phyloP scores from a whole-genome alignment of 192 early-diverging fungal genomes.

The Gaertneriomyces semiglobifer region DNA sequence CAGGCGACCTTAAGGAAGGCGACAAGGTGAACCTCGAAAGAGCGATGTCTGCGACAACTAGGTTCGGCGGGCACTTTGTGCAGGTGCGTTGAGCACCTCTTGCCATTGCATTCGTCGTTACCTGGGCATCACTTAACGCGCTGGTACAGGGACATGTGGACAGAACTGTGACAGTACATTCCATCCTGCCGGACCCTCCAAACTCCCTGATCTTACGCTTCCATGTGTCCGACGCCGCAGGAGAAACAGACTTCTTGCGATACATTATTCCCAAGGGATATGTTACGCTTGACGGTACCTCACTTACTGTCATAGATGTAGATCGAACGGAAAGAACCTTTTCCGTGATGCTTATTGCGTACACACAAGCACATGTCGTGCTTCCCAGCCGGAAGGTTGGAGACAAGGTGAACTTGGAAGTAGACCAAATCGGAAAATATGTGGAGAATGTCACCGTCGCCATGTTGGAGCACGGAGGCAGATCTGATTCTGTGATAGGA shows the following conservation, averaged over 20 bases:
- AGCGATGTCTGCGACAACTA: constrained; percentile 78
- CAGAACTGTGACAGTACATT: constrained; percentile 70
- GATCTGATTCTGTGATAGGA: constrained; percentile 5
- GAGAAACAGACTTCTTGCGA: constrained; percentile 53
- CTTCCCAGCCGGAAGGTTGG: constrained; percentile 72
- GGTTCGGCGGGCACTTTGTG: constrained; percentile 97
- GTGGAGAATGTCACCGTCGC: constrained; percentile 68
- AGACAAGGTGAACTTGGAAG: constrained; percentile 87
- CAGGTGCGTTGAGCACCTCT: constrained; percentile 46
- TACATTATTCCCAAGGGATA: constrained; percentile 97
- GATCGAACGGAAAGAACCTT: constrained; percentile 72
- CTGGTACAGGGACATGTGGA: constrained; percentile 80
- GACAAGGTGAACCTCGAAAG: constrained; percentile 90
- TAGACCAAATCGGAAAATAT: constrained; percentile 97
- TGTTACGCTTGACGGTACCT: constrained; percentile 89
- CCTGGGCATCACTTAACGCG: not conserved
- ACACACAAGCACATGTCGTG: constrained; percentile 82
- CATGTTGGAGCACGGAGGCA: constrained; percentile 13
- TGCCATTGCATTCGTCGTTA: constrained; percentile 5
- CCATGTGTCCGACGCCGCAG: constrained; percentile 39
- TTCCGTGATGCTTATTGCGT: constrained; percentile 92
- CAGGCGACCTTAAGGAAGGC: constrained; percentile 71
- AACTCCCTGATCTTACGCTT: constrained; percentile 81
- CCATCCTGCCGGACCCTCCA: constrained; percentile 74
- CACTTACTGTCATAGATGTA: constrained; percentile 89